Base-by-base conservation (phyloP, 1,139 yeast genomes). In the Candida albicans region DNA sequence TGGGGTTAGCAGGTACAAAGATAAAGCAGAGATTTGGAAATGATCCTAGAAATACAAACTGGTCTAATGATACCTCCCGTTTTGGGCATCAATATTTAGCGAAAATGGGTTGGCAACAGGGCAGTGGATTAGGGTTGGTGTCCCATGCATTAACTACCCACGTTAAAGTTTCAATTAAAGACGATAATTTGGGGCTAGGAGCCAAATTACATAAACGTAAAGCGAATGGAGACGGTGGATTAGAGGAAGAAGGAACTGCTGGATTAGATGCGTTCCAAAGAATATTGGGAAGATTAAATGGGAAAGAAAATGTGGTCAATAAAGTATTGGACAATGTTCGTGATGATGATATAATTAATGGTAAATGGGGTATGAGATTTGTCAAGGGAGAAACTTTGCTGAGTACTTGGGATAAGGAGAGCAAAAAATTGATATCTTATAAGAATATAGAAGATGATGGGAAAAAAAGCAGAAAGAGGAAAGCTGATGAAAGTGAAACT, bases 201-300 rank as follows among this genome's bases (percentile, higher is more conserved):
- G 87, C 95, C n/a, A 84, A 80, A 52, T 67, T 82, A 43, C 77
- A 75, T 57, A 78, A 77, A 53, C 70, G 69, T 42, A 75, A 75
- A 52, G 68, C 64, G 35, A 79, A 73, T 41, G 85, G 77, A 47
- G 34, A 37, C 8, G 34, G 34, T 8, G 41, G 35, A 31, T 37
- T 42, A 18, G 87, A 80, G 46, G 65, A 81, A 54, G 90, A 84
- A 54, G 96, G 91, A 40, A 95, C 87, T 57, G 82, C 93, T 50
- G 98, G 98, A 1, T 70, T 95, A 40, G 98, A 93, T 62, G 95
- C 85, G 12, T 93, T 93, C 61, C 99, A 95, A 67, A 76, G 95
- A 57, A 79, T 93, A 40, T 72, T 93, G 52, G 97, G 97, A 8
- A 77, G 93, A 57, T 74, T 93, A 49, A 93, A 86, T 59, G 95